These are phyloP conservation scores for Laguncularia racemosa DNA, from an alignment of 345 rosid genomes.

Conservation along the genomic window DNA sequence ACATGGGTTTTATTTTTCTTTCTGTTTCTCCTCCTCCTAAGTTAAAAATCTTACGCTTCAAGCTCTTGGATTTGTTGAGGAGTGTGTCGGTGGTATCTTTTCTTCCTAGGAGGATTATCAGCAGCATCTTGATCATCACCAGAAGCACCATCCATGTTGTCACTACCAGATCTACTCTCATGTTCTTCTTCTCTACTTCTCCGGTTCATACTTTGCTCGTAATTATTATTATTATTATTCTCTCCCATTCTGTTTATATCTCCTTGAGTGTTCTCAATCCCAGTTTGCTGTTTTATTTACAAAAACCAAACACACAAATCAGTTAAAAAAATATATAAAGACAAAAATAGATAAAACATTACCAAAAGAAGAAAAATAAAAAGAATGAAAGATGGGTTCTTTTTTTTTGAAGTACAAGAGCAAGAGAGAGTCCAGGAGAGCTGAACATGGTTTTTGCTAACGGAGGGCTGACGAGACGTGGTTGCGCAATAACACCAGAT, in stretches of 20 bases:
- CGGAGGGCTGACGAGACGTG: conserved; percentile 41
- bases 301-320: conserved; percentile 4
- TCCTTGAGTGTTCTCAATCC: conserved; percentile 29
- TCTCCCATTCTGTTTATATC: conserved; percentile 24
- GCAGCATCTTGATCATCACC: conserved; percentile 93
- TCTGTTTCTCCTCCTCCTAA: no score
- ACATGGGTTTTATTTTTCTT: no score
- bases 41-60: conserved; percentile 51
- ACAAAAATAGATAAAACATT: background rate
- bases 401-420: conserved; percentile 33
- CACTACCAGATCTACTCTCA: conserved; percentile 97
- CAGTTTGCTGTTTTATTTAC: conserved; percentile 26
- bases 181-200: conserved; percentile 60
- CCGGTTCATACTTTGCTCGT: conserved; percentile 24
- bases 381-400: background rate
- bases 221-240: conserved; percentile 22
- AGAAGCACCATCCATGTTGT: conserved; percentile 85
- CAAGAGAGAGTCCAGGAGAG: conserved; percentile 81
- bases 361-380: background rate
- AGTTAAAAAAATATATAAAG: background rate
- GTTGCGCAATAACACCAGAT: conserved; percentile 46
- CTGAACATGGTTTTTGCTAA: conserved; percentile 52
- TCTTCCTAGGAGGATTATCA: conserved; percentile 82
- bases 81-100: conserved; percentile 99
- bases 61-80: conserved; percentile 99